These are phyloP conservation scores for Penicillium soppii DNA, from an alignment of 495 filamentous ascomycete genomes.

Conservation along the genomic window DNA sequence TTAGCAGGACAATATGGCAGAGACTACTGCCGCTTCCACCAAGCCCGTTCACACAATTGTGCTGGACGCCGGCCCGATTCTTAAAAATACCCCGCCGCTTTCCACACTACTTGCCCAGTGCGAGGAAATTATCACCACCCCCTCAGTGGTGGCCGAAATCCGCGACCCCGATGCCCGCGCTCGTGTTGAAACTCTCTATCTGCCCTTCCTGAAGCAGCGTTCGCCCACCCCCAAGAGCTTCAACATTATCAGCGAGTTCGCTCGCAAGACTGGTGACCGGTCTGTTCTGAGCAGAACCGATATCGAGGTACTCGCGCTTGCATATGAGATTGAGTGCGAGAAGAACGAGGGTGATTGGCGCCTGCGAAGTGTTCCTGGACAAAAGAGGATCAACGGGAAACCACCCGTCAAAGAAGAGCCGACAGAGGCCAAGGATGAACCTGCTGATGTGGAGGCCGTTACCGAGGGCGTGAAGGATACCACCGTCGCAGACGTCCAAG, in stretches of 20 bases:
- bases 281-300: conserved; percentile 84
- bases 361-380: conserved; percentile 70
- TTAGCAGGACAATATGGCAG: conserved; percentile 34
- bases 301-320: conserved; percentile 82
- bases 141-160: conserved; percentile 85
- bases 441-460: conserved; percentile 30
- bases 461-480: conserved; percentile 27
- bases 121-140: conserved; percentile 79
- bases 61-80: conserved; percentile 86
- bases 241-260: conserved; percentile 78
- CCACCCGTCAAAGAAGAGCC: conserved; percentile 49
- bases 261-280: conserved; percentile 84
- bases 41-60: conserved; percentile 83
- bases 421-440: conserved; percentile 25
- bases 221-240: conserved; percentile 72
- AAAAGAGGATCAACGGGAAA: conserved; percentile 72
- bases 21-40: conserved; percentile 27
- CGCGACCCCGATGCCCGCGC: conserved; percentile 77
- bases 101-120: conserved; percentile 74
- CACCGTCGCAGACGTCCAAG: conserved; percentile 18
- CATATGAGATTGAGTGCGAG: conserved; percentile 88
- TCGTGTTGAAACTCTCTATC: conserved; percentile 75
- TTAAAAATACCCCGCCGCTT: conserved; percentile 81
- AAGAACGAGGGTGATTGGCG: conserved; percentile 81
- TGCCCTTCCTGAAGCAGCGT: conserved; percentile 79